Base-by-base conservation (phyloP, 2,329 filamentous ascomycete genomes). In the Colletotrichum eleusines region DNA sequence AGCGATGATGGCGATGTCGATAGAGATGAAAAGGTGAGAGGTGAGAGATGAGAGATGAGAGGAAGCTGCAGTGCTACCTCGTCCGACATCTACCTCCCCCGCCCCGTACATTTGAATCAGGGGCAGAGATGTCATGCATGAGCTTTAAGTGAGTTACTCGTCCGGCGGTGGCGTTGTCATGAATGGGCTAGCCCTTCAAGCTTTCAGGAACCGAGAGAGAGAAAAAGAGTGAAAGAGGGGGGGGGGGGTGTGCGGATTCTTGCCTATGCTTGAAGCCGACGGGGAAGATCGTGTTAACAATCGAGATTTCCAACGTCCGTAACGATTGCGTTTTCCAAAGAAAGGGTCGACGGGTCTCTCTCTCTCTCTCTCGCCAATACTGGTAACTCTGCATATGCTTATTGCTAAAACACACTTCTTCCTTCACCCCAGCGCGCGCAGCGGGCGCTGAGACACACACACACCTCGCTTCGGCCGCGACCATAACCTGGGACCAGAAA, bases 31-130 rank as follows among this genome's bases (percentile, higher is more conserved):
- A 38, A 54, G 11, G 33, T 16, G 46, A 40, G 63, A 57, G 18
- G 31, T 28, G 28, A 66, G 51, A 54, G 11, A n/a, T 16, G 46
- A 40, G 63, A 57, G 18, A 23, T 28, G 28, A 66, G 38, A 33
- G 31, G 42, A 46, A 64, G 35, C 46, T 71, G 64, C 69, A 59
- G 59, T 68, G 58, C 64, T 60, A 63, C 69, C 40, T 71, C 58
- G 64, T 59, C 69, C 64, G 65, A 63, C 59, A 63, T 28, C 51
- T 11, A 18, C 6, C 20, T 23, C 9, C 20, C 20, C 4, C 42
- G 20, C 42, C 42, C 42, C 20, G 18, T 68, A 51, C 53, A 63
- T 63, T 63, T 59, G 68, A 53, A 58, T 68, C 64, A 68, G 68
- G 68, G 68, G 68, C 53, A 63, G 46, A 53, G 53, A 53, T 61